A percentile compares a stretch with the other conserved stretches of the same genome.
phyloP scores from a whole-genome alignment of 352 stramenopile species.

The Phytopythium boreale region DNA sequence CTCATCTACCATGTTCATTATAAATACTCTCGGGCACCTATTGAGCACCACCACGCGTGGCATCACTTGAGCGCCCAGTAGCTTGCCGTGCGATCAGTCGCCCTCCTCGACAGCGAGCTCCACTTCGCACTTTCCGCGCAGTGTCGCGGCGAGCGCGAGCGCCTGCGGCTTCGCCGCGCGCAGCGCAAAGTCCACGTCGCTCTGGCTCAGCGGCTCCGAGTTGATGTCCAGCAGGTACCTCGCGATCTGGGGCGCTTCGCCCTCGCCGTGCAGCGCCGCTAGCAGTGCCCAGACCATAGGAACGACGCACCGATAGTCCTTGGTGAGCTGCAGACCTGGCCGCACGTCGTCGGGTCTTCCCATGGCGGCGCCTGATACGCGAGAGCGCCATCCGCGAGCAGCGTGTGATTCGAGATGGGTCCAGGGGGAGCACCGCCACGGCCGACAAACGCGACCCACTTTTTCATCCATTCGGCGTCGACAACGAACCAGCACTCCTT shows the following conservation, averaged over 20 bases:
- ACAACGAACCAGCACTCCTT: constrained; percentile 78
- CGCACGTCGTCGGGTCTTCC: constrained; percentile 43
- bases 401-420: constrained; percentile 56
- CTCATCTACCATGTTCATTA: neutral
- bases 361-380: constrained; percentile 10
- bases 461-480: constrained; percentile 59
- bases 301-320: constrained; percentile 67
- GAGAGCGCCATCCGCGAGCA: constrained; percentile 34
- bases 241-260: constrained; percentile 35
- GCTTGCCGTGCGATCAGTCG: neutral
- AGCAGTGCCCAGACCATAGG: constrained; percentile 78
- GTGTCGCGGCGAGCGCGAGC: constrained; percentile 19
- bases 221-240: constrained; percentile 24
- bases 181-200: constrained; percentile 17
- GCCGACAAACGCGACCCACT: constrained; percentile 57
- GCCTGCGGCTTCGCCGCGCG: constrained; percentile 30
- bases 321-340: constrained; percentile 34
- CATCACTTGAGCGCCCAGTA: neutral
- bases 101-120: constrained; percentile 1
- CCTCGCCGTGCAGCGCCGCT: constrained; percentile 51
- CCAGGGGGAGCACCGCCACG: constrained; percentile 49
- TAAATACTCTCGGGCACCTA: neutral
- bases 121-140: constrained; percentile 44
- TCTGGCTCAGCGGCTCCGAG: constrained; percentile 14
- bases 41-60: neutral